These are phyloP conservation scores for Erodium texanum DNA, from an alignment of 441 rosid species.

Conservation along the genomic window DNA sequence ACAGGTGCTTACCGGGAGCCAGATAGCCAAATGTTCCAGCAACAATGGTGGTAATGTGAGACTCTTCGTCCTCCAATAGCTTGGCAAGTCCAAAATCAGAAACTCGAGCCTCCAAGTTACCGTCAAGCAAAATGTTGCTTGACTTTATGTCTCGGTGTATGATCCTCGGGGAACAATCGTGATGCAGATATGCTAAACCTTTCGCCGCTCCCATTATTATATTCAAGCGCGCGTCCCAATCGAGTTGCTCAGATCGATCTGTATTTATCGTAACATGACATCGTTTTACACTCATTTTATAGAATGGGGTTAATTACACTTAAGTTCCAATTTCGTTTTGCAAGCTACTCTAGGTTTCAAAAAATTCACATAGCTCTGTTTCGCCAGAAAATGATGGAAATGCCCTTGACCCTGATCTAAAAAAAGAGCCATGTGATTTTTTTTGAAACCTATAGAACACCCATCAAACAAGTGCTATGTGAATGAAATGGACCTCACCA, in stretches of 20 bases:
- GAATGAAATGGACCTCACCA: conserved; percentile 38
- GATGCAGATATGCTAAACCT: conserved; percentile 94
- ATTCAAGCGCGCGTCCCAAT: conserved; percentile 92
- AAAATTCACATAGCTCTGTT: too few relatives aligned
- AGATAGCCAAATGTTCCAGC: conserved; percentile 98
- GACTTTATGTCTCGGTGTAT: conserved; percentile 98
- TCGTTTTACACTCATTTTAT: neutral
- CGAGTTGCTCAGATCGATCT: conserved; percentile 83
- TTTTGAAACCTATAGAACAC: too few relatives aligned
- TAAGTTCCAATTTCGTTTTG: too few relatives aligned
- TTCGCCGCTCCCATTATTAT: conserved; percentile 93
- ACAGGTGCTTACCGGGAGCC: conserved; percentile 70
- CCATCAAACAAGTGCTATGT: too few relatives aligned
- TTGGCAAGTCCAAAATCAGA: conserved; percentile 98
- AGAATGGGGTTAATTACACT: too few relatives aligned
- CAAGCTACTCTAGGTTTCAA: too few relatives aligned
- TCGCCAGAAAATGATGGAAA: too few relatives aligned
- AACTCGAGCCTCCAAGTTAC: conserved; percentile 92
- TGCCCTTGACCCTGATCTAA: too few relatives aligned
- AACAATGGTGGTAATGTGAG: conserved; percentile 96
- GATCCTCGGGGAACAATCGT: conserved; percentile 96
- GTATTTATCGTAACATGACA: conserved; percentile 24
- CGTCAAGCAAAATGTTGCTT: conserved; percentile 94
- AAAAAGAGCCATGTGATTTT: too few relatives aligned
- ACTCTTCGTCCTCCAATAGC: conserved; percentile 87